Evolutionary conservation across 352 stramenopile genomes (phyloP).

Genomic region (Plasmopara viticola): DNA sequence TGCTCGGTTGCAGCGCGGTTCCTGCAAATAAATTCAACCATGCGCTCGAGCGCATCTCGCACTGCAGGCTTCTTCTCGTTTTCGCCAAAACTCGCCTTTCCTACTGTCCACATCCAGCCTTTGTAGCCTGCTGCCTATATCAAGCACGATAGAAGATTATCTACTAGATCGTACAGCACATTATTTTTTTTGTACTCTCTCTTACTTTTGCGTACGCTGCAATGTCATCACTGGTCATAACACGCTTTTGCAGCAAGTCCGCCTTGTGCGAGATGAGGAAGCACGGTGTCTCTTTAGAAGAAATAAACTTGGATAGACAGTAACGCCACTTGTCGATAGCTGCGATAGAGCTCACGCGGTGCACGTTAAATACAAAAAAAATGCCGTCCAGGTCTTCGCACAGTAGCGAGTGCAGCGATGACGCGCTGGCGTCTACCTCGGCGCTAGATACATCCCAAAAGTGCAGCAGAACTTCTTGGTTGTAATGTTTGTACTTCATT

Average conservation of each 20-base stretch:
- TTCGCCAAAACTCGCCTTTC: conserved; percentile 65
- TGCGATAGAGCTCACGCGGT: conserved; percentile 81
- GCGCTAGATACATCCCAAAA: conserved; percentile 76
- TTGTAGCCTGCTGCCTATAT: conserved; percentile 56
- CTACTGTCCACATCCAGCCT: conserved; percentile 84
- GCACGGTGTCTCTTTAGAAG: conserved; percentile 67
- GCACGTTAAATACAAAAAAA: conserved; percentile 87
- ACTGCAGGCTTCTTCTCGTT: conserved; percentile 78
- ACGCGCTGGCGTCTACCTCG: conserved; percentile 54
- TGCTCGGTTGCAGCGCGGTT: conserved; percentile 32
- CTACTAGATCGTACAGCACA: neutral
- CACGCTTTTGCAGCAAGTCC: conserved; percentile 74
- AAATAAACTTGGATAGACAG: conserved; percentile 62
- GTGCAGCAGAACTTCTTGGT: conserved; percentile 48
- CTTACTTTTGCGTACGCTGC: conserved; percentile 54
- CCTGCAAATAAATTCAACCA: conserved; percentile 57
- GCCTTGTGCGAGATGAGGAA: conserved; percentile 81
- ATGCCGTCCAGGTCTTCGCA: conserved; percentile 78
- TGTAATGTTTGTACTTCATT: conserved; percentile 36
- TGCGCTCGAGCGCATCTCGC: conserved; percentile 61
- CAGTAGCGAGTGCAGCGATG: conserved; percentile 61
- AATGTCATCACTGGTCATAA: conserved; percentile 85
- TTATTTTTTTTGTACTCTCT: neutral
- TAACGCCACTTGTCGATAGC: conserved; percentile 82
- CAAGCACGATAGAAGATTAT: neutral